Percentiles rank a stretch among this genome's conserved stretches.
These are phyloP conservation scores for Evernia prunastri DNA, from an alignment of 495 filamentous ascomycete species.

Conservation along the genomic window DNA sequence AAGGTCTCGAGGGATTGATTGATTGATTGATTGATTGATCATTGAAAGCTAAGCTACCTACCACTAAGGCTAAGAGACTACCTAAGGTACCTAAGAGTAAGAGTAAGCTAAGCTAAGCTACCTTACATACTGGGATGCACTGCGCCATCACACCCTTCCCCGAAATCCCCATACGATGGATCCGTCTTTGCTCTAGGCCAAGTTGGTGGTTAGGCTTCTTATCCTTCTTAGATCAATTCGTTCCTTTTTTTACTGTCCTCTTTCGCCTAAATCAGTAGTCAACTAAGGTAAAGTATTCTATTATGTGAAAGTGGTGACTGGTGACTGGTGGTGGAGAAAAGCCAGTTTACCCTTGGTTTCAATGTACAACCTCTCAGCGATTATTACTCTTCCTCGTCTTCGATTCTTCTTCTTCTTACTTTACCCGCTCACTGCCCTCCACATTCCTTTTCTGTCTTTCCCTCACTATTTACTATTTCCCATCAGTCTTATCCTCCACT, in stretches of 20 bases:
- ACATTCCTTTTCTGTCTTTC: constrained; percentile 28
- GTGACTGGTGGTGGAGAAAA: no score
- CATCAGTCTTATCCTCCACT: constrained; percentile 19
- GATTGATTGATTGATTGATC: no score
- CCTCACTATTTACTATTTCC: constrained; percentile 27
- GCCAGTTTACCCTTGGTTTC: no score
- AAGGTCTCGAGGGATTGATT: no score
- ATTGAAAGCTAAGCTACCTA: no score
- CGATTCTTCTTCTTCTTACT: constrained; percentile 18
- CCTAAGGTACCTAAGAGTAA: no score
- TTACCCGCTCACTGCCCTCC: constrained; percentile 29
- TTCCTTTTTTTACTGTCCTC: constrained; percentile 22
- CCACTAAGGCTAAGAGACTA: no score
- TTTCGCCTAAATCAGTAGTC: constrained; percentile 24
- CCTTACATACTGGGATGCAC: constrained; percentile 11
- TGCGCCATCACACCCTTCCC: constrained; percentile 30
- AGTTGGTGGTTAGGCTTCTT: constrained; percentile 11
- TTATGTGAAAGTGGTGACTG: no score
- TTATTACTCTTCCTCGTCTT: no score
- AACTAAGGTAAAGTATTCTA: no score
- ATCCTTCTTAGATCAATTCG: constrained; percentile 17
- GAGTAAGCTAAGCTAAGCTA: constrained; percentile 11
- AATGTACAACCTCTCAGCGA: no score
- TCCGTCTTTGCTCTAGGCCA: constrained; percentile 21
- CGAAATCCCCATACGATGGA: constrained; percentile 25